Conservation (phyloP, 805 yeast genomes). For the Wickerhamiella kurtzmanii region DNA sequence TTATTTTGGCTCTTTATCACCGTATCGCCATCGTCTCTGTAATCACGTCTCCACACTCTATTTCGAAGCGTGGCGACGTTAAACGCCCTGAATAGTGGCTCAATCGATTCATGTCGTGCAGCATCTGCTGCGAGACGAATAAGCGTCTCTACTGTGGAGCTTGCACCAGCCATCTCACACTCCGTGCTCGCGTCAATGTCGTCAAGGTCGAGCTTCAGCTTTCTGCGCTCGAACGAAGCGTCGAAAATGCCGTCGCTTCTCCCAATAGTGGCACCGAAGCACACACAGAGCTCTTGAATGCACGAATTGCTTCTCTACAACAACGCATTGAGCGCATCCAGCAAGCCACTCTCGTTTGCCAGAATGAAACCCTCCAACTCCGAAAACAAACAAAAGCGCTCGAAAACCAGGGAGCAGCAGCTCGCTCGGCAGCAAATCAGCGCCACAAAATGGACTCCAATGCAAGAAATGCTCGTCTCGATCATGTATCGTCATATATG, state of each 20-base stretch:
- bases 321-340: constrained; percentile 11
- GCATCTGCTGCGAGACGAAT: constrained; percentile 17
- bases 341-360: constrained; percentile 10
- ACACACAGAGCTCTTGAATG: constrained; percentile 12
- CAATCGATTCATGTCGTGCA: constrained; percentile 9
- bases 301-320: constrained; percentile 13
- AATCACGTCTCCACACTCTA: constrained; percentile 10
- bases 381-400: constrained; percentile 7
- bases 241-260: constrained; percentile 9
- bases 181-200: constrained; percentile 19
- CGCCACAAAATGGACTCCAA: neutral
- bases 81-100: constrained; percentile 6
- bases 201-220: constrained; percentile 16
- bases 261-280: constrained; percentile 9
- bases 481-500: neutral
- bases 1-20: constrained; percentile 2
- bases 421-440: neutral
- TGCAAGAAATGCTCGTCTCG: neutral
- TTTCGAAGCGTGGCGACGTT: neutral
- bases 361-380: constrained; percentile 9
- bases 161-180: constrained; percentile 14
- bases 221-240: constrained; percentile 9
- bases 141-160: constrained; percentile 18
- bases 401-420: neutral
- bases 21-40: constrained; percentile 2